Percentiles rank a stretch among this genome's conserved stretches.
These are phyloP conservation scores for Neophaeococcomyces mojaviensis DNA, from an alignment of 2,329 filamentous ascomycete species.

Conservation along the genomic window DNA sequence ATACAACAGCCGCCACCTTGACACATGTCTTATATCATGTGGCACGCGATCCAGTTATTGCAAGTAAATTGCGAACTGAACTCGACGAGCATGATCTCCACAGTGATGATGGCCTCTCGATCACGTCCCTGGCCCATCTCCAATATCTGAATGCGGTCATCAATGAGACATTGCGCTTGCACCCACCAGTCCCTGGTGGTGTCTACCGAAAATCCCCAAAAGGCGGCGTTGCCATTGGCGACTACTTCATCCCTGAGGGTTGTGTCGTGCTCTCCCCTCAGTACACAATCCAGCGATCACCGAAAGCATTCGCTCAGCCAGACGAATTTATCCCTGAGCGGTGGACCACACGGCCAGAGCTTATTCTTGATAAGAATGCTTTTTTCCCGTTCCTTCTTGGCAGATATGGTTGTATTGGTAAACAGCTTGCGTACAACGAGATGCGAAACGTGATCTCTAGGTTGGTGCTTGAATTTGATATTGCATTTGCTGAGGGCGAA, in stretches of 20 bases:
- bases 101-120: background rate
- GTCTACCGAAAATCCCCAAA: conserved; percentile 31
- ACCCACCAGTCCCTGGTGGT: conserved; percentile 31
- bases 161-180: conserved; percentile 36
- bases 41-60: background rate
- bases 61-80: background rate
- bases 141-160: conserved; percentile 31
- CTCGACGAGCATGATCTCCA: background rate
- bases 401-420: conserved; percentile 25
- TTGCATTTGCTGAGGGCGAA: conserved; percentile 23
- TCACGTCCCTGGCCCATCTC: background rate
- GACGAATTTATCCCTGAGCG: conserved; percentile 33
- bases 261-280: conserved; percentile 18
- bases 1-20: background rate
- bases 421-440: conserved; percentile 23
- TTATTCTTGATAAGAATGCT: conserved; percentile 26
- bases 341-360: conserved; percentile 29
- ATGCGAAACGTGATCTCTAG: conserved; percentile 17
- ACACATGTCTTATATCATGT: conserved; percentile 3
- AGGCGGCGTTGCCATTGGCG: conserved; percentile 29
- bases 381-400: conserved; percentile 29
- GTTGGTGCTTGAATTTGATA: conserved; percentile 21
- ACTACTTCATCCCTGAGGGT: conserved; percentile 26
- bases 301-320: conserved; percentile 10
- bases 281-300: conserved; percentile 13